These are phyloP conservation scores for Pestalotiopsis sp. DNA, from an alignment of 2,329 filamentous ascomycete genomes.

Conservation along the genomic window DNA sequence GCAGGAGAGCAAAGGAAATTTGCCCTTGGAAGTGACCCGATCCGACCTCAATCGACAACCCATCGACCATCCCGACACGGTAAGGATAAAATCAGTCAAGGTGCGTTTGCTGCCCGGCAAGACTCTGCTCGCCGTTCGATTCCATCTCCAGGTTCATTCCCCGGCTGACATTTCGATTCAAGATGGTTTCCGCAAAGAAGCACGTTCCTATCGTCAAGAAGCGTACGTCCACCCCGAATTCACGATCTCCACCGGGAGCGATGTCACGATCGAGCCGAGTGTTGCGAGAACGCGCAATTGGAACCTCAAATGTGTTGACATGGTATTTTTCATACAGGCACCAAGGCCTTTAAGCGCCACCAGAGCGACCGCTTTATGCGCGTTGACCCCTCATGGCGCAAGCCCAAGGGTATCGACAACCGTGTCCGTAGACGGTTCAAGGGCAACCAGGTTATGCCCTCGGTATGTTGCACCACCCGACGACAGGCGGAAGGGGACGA, in stretches of 20 bases:
- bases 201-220: slow-evolving; percentile 99
- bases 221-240: slow-evolving; percentile 69
- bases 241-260: slow-evolving; percentile 11
- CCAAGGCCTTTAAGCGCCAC: slow-evolving; percentile 94
- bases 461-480: slow-evolving; percentile 66
- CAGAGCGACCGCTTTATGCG: slow-evolving; percentile 97
- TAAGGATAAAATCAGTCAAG: slow-evolving; percentile 17
- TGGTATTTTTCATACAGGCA: slow-evolving; percentile 61
- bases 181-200: slow-evolving; percentile 99
- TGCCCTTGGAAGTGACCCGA: slow-evolving; percentile 3
- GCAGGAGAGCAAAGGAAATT: slow-evolving; percentile 6
- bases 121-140: not conserved
- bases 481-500: not conserved
- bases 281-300: not conserved
- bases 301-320: slow-evolving; percentile 40
- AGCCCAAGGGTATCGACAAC: slow-evolving; percentile 99
- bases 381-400: slow-evolving; percentile 90
- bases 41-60: slow-evolving; percentile 5
- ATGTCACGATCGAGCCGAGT: not conserved
- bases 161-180: slow-evolving; percentile 17
- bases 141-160: not conserved
- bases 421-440: slow-evolving; percentile 96
- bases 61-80: slow-evolving; percentile 6
- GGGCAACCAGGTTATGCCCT: slow-evolving; percentile 95
- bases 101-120: slow-evolving; percentile 5